A percentile compares a stretch with the other conserved stretches of the same genome.
Conservation (phyloP, 139 green algal species). For the Chlamydomonas sphaeroides region DNA sequence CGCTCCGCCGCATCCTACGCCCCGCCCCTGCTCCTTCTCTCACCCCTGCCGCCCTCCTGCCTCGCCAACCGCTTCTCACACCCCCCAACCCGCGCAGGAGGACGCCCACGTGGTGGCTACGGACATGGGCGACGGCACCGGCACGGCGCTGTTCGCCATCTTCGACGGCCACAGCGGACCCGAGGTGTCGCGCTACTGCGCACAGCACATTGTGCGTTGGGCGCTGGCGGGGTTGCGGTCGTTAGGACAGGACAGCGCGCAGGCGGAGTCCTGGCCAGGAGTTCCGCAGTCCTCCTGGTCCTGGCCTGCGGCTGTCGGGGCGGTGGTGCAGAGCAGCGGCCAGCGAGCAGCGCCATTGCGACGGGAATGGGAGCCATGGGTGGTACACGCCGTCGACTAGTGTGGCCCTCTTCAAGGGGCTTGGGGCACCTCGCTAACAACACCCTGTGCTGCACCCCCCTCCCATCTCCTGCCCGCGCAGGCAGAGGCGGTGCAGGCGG, state of each 20-base stretch:
- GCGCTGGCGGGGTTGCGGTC: no score
- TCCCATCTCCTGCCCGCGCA: neutral
- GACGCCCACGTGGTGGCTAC: slow-evolving; percentile 28
- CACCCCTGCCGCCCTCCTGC: neutral
- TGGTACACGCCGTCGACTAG: no score
- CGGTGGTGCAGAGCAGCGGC: no score
- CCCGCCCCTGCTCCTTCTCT: neutral
- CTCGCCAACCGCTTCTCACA: neutral
- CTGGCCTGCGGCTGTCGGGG: no score
- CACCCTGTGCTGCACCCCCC: slow-evolving; percentile 34
- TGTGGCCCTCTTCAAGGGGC: no score
- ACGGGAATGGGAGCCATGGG: no score
- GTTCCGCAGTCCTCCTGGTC: no score
- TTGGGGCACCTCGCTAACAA: no score
- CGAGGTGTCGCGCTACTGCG: slow-evolving; percentile 56
- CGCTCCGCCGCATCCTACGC: no score
- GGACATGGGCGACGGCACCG: slow-evolving; percentile 22
- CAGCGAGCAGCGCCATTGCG: no score
- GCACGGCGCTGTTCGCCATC: slow-evolving; percentile 50
- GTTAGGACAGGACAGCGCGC: no score
- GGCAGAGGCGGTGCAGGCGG: neutral
- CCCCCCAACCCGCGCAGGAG: neutral
- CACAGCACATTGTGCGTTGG: slow-evolving; percentile 51
- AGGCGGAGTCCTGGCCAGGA: no score
- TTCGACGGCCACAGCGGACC: slow-evolving; percentile 59